These are phyloP conservation scores for Kodamaea alishanica DNA, from an alignment of 1,139 yeast species.

Conservation along the genomic window DNA sequence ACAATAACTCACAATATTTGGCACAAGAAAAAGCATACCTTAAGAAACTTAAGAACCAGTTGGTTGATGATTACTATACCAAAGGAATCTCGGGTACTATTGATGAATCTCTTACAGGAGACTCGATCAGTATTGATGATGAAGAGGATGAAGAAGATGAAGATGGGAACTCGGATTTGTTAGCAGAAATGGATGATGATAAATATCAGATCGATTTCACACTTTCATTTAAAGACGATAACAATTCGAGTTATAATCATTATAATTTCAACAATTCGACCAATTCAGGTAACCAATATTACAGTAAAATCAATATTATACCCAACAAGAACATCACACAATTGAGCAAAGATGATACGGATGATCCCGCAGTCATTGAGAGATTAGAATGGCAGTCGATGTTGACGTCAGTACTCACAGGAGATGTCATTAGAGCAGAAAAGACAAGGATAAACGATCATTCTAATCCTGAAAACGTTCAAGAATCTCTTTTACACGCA, in stretches of 20 bases:
- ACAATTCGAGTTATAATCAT: slow-evolving; percentile 1
- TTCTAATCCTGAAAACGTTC: slow-evolving; percentile 40
- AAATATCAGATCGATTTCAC: slow-evolving; percentile 41
- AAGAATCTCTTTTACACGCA: slow-evolving; percentile 49
- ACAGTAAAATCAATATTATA: slow-evolving; percentile 26
- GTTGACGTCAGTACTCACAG: slow-evolving; percentile 85
- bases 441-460: slow-evolving; percentile 69
- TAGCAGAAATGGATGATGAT: slow-evolving; percentile 44
- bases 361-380: slow-evolving; percentile 69
- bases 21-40: slow-evolving; percentile 72
- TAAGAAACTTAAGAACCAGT: slow-evolving; percentile 59
- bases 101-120: slow-evolving; percentile 16
- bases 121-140: slow-evolving; percentile 17
- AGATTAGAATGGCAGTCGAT: slow-evolving; percentile 95
- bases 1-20: slow-evolving; percentile 38
- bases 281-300: slow-evolving; percentile 1
- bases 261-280: slow-evolving; percentile 16
- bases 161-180: slow-evolving; percentile 32
- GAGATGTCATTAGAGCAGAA: slow-evolving; percentile 90
- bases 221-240: slow-evolving; percentile 31
- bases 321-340: slow-evolving; percentile 38
- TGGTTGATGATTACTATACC: slow-evolving; percentile 67
- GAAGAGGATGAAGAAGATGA: slow-evolving; percentile 29
- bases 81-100: slow-evolving; percentile 51
- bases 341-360: slow-evolving; percentile 40